Base-by-base conservation (phyloP, 495 filamentous ascomycete species). In the Penicillium bovifimosum region DNA sequence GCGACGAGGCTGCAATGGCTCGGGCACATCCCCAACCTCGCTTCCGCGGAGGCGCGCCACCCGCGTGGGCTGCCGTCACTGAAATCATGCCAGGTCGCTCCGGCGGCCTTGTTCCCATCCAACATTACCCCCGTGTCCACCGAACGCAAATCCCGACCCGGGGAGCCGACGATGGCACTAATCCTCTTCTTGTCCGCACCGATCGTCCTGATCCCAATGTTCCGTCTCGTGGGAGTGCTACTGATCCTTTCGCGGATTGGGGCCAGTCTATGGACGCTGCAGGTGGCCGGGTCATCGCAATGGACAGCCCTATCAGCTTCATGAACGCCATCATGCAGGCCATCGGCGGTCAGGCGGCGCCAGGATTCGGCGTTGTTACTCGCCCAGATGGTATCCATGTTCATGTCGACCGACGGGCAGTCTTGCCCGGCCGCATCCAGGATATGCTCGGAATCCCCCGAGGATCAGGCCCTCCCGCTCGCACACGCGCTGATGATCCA, bases 91-190 rank as follows among this genome's bases (percentile, higher is more conserved):
- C 72, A 16, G 62, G 61, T 52, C 71, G 71, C 17, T 59, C 65
- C 48, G 66, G 58, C 26, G 63, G 70, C n/a, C 69, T 76, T 16
- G 64, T 76, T 46, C 71, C 73, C 3, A 72, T 78, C 10, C 75
- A 74, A 36, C 69, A 74, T 20, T 81, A 81, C 61, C 74, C 79
- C 47, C 74, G 63, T 35, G 58, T 82, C 43, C 77, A 82, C 56
- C 68, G 81, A 35, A 73, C 69, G 35, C 72, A 79, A 38, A 64
- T 70, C 14, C 69, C 67, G 5, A 58, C 73, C 26, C 79, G 82
- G 20, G 69, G 68, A 11, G 77, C 76, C 36, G 89, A 96, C 59
- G 90, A 95, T 60, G 89, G 88, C 14, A 76, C 78, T 4, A 95
- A 96, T 61, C 91, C 91, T 42, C 75, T 96, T 11, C 80, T 90